These are phyloP conservation scores for Acacia confusa DNA, from an alignment of 306 rosid species.

Conservation along the genomic window DNA sequence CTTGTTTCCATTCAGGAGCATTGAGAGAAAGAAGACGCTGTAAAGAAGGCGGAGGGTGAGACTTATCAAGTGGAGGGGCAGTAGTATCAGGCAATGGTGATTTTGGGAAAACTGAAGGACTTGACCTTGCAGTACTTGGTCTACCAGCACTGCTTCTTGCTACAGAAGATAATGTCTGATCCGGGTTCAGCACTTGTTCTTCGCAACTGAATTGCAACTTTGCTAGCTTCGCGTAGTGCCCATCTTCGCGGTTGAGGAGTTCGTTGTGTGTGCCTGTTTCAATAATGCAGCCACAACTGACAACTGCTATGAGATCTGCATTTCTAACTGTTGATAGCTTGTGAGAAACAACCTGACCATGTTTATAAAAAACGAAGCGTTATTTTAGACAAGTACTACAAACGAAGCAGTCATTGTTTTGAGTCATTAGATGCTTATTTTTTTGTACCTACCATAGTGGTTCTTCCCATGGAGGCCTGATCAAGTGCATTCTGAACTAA, in stretches of 20 bases:
- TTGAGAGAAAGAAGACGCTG: slow-evolving; percentile 68
- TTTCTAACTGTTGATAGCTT: slow-evolving; percentile 87
- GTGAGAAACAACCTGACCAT: slow-evolving; percentile 90
- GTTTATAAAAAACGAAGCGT: neutral
- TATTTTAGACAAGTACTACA: neutral
- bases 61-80: slow-evolving; percentile 1
- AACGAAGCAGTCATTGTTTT: neutral
- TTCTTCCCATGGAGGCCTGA: slow-evolving; percentile 96
- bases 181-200: slow-evolving; percentile 54
- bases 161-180: slow-evolving; percentile 45
- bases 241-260: slow-evolving; percentile 60
- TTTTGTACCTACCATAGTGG: slow-evolving; percentile 69
- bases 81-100: slow-evolving; percentile 59
- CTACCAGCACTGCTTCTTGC: slow-evolving; percentile 73
- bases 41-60: slow-evolving; percentile 67
- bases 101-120: slow-evolving; percentile 56
- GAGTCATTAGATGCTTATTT: neutral
- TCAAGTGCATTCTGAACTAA: slow-evolving; percentile 93
- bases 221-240: slow-evolving; percentile 77
- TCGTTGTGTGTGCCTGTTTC: slow-evolving; percentile 80
- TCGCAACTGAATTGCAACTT: slow-evolving; percentile 68
- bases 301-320: slow-evolving; percentile 86
- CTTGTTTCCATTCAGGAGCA: slow-evolving; percentile 90
- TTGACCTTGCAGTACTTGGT: slow-evolving; percentile 68
- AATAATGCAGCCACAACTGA: slow-evolving; percentile 64